Base-by-base conservation (phyloP, 2,329 filamentous ascomycete genomes). In the Drechslerella dactyloides region DNA sequence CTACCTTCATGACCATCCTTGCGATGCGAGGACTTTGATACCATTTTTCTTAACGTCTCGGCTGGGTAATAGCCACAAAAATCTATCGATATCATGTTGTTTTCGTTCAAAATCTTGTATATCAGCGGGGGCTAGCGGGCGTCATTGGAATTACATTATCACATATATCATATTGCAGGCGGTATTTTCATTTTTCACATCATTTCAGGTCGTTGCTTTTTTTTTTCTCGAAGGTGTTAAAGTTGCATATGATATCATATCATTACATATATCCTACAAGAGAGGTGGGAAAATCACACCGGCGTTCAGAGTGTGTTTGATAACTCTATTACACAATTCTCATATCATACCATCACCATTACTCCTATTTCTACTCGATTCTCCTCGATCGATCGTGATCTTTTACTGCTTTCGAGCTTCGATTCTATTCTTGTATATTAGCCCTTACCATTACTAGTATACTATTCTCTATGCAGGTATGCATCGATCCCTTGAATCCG, bases 51-150 rank as follows among this genome's bases (percentile, higher is more conserved):
- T 27, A 56, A 21, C 8, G 57, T 62, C 37, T 2, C 23, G 19
- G 8, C 42, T 57, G 19, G 33, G 21, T 13, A 4, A 27, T 3
- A 3, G 15, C 15, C 6, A 13, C 50, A 17, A 33, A 60, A 51
- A 46, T 46, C 13, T 56, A 24, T 54, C 27, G 19, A 19, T 35
- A 44, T 19, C 27, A 24, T 51, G 19, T 15, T 50, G 15, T 56
- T 15, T 57, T 52, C 27, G 44, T 51, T 37, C 8, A 27, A 21
- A 27, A 23, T 61, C 15, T 35, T 55, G 42, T 56, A 52, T 54
- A 65, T 51, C 37, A 61, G 55, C 40, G 52, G 35, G 51, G 40
- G 44, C 37, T 56, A 72, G 60, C 68, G 60, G 56, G 60, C 60
- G 60, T 61, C 57, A 58, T 30, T 42, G 15, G 50, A 53, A 48